Base-by-base conservation (phyloP, 192 early-diverging fungal genomes). In the Bifiguratus adelaidae region DNA sequence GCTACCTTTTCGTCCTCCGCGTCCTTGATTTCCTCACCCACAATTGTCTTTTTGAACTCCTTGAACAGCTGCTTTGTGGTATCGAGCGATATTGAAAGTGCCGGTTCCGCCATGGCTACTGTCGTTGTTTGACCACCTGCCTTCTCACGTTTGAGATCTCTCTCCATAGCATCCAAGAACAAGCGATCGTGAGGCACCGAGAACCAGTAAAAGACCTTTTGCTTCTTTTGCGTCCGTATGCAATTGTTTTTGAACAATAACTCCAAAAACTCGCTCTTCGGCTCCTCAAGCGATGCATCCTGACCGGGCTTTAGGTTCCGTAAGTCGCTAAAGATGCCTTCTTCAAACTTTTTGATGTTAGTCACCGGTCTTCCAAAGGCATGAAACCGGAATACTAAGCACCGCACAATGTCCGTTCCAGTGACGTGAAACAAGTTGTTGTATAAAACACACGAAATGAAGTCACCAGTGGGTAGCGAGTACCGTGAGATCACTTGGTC, bases 181-280 rank as follows among this genome's bases (percentile, higher is more conserved):
- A 98, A 80, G 29, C 84, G 58, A 57, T 98, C 93, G 60, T 95
- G 93, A 9, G 83, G 85, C 15, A 98, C 95, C 15, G 89, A 86
- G 59, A 82, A 85, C 93, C 95, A 98, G 59, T 84, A 94, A 63
- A 96, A 98, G n/a, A 98, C 95, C 46, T 96, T 96, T 70, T 98
- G 95, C 71, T 96, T 96, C 76, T 96, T 98, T 61, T 96, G 95
- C 3, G 92, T 95, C 27, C 95, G 83, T 52, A 98, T 90, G 65
- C 93, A 96, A 44, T 89, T 81, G 71, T 94, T 82, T 62, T 89
- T 92, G 74, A 92, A 89, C 37, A 98, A 73, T 56, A 95, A 83
- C 58, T 95, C 91, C 27, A 98, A 65, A 52, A 96, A 89, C 38
- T 91, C 91, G 4, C 87, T 92, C 38, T 94, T 79, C 15, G 92